Percentiles rank a stretch among this genome's conserved stretches.
Evolutionary conservation across 768 basidiomycete species (phyloP).

Genomic region (Serendipita vermifera): DNA sequence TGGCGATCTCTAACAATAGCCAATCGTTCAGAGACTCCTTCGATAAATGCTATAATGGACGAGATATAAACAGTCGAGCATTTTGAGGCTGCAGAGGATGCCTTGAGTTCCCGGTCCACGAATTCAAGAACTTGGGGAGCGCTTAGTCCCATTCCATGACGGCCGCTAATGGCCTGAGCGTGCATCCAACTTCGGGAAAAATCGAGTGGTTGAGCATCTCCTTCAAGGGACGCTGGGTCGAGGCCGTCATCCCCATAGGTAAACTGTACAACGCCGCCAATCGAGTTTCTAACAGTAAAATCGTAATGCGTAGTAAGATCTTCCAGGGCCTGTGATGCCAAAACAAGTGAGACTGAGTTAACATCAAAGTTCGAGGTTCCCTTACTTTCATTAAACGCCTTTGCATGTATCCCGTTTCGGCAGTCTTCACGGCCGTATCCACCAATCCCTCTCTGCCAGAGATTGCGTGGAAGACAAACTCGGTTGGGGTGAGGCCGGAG

Average conservation of each 20-base stretch:
- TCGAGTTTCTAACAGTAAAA: slow-evolving; percentile 85
- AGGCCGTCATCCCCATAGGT: slow-evolving; percentile 93
- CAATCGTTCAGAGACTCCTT: too few species aligned
- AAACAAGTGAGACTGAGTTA: background rate
- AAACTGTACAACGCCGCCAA: slow-evolving; percentile 94
- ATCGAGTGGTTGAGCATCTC: slow-evolving; percentile 88
- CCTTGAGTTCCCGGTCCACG: slow-evolving; percentile 47
- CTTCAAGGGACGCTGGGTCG: slow-evolving; percentile 92
- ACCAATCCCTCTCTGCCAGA: slow-evolving; percentile 97
- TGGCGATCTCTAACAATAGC: too few species aligned
- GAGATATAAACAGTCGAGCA: too few species aligned
- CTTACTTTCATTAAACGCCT: slow-evolving; percentile 83
- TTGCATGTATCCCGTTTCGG: slow-evolving; percentile 99
- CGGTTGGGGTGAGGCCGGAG: slow-evolving; percentile 79
- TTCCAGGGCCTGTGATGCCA: slow-evolving; percentile 51
- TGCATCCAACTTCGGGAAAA: slow-evolving; percentile 79
- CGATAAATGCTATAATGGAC: too few species aligned
- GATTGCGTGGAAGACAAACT: slow-evolving; percentile 98
- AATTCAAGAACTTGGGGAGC: slow-evolving; percentile 79
- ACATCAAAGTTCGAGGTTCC: background rate
- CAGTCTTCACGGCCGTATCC: slow-evolving; percentile 99
- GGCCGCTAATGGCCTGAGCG: slow-evolving; percentile 59
- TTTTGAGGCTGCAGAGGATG: too few species aligned
- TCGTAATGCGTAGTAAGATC: slow-evolving; percentile 96
- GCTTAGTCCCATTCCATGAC: slow-evolving; percentile 50